Conservation (phyloP, 2,329 filamentous ascomycete genomes). For the Tolypocladium nubicola region DNA sequence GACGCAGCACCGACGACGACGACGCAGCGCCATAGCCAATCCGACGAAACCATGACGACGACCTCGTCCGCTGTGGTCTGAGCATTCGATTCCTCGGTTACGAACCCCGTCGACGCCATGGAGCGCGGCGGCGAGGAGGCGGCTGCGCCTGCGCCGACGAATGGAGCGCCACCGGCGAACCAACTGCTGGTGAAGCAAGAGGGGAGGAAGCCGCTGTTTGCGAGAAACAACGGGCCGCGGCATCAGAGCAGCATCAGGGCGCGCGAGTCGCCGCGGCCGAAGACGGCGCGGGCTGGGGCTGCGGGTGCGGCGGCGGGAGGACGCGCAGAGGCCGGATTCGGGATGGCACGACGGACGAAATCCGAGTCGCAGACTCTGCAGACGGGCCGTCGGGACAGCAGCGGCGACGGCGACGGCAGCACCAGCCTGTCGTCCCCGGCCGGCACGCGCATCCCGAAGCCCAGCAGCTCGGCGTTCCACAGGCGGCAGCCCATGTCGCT, state of each 20-base stretch:
- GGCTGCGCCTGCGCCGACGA: not conserved
- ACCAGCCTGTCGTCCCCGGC: constrained; percentile 14
- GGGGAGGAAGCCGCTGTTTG: constrained; percentile 30
- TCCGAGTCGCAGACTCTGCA: constrained; percentile 13
- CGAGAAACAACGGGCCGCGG: constrained; percentile 11
- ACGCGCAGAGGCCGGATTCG: not conserved
- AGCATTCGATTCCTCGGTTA: not conserved
- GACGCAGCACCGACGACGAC: not conserved
- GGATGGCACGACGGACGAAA: constrained; percentile 10
- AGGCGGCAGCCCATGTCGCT: constrained; percentile 26
- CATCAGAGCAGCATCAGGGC: constrained; percentile 8
- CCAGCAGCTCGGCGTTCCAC: constrained; percentile 14
- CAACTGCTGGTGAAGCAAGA: constrained; percentile 27
- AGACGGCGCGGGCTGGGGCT: not conserved
- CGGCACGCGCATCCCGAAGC: constrained; percentile 23
- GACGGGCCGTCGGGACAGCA: constrained; percentile 4
- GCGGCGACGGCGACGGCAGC: constrained; percentile 4
- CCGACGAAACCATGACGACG: not conserved
- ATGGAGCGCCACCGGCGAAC: not conserved
- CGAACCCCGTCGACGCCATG: not conserved
- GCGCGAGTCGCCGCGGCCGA: constrained; percentile 7
- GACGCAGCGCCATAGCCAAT: not conserved
- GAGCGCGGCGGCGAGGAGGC: not conserved
- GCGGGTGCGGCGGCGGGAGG: not conserved
- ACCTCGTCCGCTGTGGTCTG: not conserved